Evolutionary conservation across 140 eudicot genomes (phyloP).

Genomic region (Anethum foeniculum): DNA sequence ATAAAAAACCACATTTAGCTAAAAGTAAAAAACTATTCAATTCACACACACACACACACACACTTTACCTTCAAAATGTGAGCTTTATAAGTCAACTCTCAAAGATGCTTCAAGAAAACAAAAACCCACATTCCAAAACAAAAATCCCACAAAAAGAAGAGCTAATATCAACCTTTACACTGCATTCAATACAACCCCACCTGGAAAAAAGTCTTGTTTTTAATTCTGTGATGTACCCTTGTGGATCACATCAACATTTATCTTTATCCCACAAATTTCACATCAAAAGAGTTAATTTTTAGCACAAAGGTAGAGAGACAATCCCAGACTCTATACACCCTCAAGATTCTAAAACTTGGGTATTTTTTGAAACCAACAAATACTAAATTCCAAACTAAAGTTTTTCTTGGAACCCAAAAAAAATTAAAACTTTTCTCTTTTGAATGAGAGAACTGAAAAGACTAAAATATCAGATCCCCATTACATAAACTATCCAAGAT

Average conservation of each 20-base stretch:
- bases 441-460: neutral
- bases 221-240: conserved; percentile 22
- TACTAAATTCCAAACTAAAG: neutral
- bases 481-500: neutral
- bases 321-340: conserved; percentile 4
- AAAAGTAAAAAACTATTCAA: no score
- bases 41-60: neutral
- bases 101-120: neutral
- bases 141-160: neutral
- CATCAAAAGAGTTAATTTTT: conserved; percentile 5
- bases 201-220: neutral
- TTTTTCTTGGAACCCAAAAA: neutral
- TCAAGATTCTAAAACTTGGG: conserved; percentile 25
- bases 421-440: neutral
- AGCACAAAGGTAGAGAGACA: conserved; percentile 9
- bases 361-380: conserved; percentile 20
- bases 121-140: conserved; percentile 10
- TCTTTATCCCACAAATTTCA: conserved; percentile 35
- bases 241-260: conserved; percentile 30
- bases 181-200: conserved; percentile 21
- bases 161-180: conserved; percentile 6
- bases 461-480: conserved; percentile 8
- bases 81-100: conserved; percentile 12
- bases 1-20: neutral
- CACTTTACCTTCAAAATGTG: neutral